Evolutionary conservation across 768 basidiomycete species (phyloP).

Genomic region (Tricholoma sp.): DNA sequence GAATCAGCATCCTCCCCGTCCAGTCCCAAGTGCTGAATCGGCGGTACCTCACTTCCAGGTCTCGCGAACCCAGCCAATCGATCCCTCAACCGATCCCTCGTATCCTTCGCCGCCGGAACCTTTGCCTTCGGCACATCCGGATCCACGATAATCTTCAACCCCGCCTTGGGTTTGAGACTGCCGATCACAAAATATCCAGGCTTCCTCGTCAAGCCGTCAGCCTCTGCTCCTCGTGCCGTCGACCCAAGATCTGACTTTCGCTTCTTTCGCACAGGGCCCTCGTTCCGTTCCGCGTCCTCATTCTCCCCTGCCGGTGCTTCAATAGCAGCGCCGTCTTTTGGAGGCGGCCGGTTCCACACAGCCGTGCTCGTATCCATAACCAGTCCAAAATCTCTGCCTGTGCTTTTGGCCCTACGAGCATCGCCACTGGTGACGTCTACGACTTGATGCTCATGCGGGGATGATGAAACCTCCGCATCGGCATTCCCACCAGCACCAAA

Average conservation of each 20-base stretch:
- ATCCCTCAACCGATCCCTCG: too few species aligned
- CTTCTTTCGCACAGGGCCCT: too few species aligned
- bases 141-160: too few species aligned
- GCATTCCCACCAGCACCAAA: too few species aligned
- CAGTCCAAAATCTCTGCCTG: slow-evolving; percentile 14
- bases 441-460: not conserved
- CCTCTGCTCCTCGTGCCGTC: too few species aligned
- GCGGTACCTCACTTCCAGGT: slow-evolving; percentile 33
- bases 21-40: slow-evolving; percentile 12
- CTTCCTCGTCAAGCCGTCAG: too few species aligned
- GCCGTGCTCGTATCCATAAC: slow-evolving; percentile 49
- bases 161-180: too few species aligned
- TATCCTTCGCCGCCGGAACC: too few species aligned
- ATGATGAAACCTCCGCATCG: too few species aligned
- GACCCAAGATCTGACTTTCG: slow-evolving; percentile 6
- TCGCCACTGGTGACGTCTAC: not conserved
- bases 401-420: not conserved
- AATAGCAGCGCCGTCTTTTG: not conserved
- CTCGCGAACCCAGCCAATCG: slow-evolving; percentile 54
- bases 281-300: slow-evolving; percentile 3
- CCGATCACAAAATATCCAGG: too few species aligned
- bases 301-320: not conserved
- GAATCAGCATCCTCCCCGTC: slow-evolving; percentile 19
- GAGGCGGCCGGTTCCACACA: slow-evolving; percentile 29
- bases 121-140: too few species aligned